Percentiles rank a stretch among this genome's conserved stretches.
phyloP scores from a whole-genome alignment of 495 filamentous ascomycete species.

The Penicillium waksmanii region DNA sequence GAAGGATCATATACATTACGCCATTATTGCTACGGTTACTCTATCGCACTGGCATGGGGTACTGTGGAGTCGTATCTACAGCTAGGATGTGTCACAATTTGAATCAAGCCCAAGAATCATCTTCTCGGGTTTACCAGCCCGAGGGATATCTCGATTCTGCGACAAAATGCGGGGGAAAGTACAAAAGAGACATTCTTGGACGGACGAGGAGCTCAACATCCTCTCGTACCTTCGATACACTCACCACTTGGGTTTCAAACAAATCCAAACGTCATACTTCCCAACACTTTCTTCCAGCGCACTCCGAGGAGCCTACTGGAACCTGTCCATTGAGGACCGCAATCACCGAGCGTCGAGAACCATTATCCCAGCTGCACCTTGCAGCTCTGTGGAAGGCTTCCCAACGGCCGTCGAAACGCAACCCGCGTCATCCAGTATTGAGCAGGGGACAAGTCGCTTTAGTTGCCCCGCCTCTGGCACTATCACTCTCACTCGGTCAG shows the following conservation, averaged over 20 bases:
- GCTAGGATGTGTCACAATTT: too few relatives aligned
- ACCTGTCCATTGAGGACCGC: conserved; percentile 12
- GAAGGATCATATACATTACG: too few relatives aligned
- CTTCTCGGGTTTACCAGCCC: too few relatives aligned
- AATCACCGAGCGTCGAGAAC: conserved; percentile 4
- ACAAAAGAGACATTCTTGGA: conserved; percentile 7
- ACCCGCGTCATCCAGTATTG: too few relatives aligned
- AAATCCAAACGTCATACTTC: conserved; percentile 16
- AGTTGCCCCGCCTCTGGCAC: not conserved
- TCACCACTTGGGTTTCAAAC: conserved; percentile 9
- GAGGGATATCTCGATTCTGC: too few relatives aligned
- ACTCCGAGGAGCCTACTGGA: conserved; percentile 12
- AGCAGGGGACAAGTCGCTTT: too few relatives aligned
- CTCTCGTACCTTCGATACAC: conserved; percentile 11
- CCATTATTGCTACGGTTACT: too few relatives aligned
- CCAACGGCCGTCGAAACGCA: not conserved
- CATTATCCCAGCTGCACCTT: conserved; percentile 3
- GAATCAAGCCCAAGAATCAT: too few relatives aligned
- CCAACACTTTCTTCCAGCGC: conserved; percentile 12
- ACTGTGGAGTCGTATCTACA: too few relatives aligned
- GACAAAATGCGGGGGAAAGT: not conserved
- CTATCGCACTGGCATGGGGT: too few relatives aligned
- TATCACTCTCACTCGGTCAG: not conserved
- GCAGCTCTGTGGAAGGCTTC: not conserved
- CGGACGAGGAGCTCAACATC: conserved; percentile 14